phyloP scores from a whole-genome alignment of 805 yeast species.

The Candida oleophila region DNA sequence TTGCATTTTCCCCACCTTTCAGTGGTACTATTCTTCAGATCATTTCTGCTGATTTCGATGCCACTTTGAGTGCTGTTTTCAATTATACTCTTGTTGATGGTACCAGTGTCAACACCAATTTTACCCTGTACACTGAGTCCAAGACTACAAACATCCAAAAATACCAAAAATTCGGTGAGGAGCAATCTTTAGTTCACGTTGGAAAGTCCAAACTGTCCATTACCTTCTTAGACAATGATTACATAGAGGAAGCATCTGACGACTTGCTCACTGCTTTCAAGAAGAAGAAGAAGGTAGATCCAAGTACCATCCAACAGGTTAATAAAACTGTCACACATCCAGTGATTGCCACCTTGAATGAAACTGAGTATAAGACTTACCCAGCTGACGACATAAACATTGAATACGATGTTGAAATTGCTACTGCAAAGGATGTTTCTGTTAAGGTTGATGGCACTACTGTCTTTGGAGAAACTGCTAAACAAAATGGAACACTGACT shows the following conservation, averaged over 20 bases:
- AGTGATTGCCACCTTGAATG: conserved; percentile 17
- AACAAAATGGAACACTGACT: conserved; percentile 32
- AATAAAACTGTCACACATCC: conserved; percentile 23
- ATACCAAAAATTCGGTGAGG: conserved; percentile 38
- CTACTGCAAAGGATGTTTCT: conserved; percentile 13
- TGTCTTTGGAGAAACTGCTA: conserved; percentile 12
- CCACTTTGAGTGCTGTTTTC: conserved; percentile 33
- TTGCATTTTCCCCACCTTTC: conserved; percentile 39
- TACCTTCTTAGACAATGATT: conserved; percentile 16
- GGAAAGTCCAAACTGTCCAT: conserved; percentile 11
- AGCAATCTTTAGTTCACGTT: conserved; percentile 30
- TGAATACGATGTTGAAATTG: conserved; percentile 19
- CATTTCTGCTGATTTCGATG: conserved; percentile 32
- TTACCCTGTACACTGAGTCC: conserved; percentile 28
- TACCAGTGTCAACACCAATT: conserved; percentile 23
- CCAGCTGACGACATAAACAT: conserved; percentile 11
- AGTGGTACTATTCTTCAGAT: conserved; percentile 37
- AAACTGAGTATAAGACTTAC: conserved; percentile 25
- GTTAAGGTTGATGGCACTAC: conserved; percentile 14
- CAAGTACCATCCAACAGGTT: conserved; percentile 10
- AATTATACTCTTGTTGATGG: conserved; percentile 40
- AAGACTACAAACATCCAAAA: conserved; percentile 37
- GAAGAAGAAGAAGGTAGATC: conserved; percentile 9
- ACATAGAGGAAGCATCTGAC: conserved; percentile 12
- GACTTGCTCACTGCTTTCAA: conserved; percentile 19